These are phyloP conservation scores for Hyaloperonospora brassicae DNA, from an alignment of 352 stramenopile genomes.

Conservation along the genomic window DNA sequence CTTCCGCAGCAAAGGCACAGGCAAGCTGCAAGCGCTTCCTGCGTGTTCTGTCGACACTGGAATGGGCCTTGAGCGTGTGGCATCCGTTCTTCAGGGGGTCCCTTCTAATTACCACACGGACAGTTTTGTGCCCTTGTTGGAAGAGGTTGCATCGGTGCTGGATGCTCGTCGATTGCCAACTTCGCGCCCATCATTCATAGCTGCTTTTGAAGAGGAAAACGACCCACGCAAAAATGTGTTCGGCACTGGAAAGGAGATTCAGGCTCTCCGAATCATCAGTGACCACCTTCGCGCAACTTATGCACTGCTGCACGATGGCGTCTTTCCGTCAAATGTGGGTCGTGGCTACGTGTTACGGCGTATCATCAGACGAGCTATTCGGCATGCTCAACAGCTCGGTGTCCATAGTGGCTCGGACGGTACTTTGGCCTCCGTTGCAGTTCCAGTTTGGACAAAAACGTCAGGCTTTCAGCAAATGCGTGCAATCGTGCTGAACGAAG, in stretches of 20 bases:
- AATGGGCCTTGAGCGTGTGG: slow-evolving; percentile 95
- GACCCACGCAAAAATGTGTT: slow-evolving; percentile 38
- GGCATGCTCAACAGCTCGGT: slow-evolving; percentile 53
- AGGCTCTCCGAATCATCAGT: slow-evolving; percentile 84
- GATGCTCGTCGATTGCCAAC: slow-evolving; percentile 21
- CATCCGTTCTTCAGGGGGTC: slow-evolving; percentile 91
- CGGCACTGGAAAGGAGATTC: slow-evolving; percentile 43
- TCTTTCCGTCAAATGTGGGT: slow-evolving; percentile 92
- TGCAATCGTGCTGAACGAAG: slow-evolving; percentile 61
- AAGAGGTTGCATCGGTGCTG: slow-evolving; percentile 25
- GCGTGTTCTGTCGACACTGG: slow-evolving; percentile 93
- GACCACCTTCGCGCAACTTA: slow-evolving; percentile 95
- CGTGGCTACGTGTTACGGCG: slow-evolving; percentile 94
- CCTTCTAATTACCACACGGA: slow-evolving; percentile 97
- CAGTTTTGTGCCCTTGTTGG: slow-evolving; percentile 89
- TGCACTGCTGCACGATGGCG: slow-evolving; percentile 89
- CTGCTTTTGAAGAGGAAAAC: slow-evolving; percentile 37
- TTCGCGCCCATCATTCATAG: slow-evolving; percentile 26
- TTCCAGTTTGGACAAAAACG: slow-evolving; percentile 36
- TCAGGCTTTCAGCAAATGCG: slow-evolving; percentile 50
- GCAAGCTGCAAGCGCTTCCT: slow-evolving; percentile 75
- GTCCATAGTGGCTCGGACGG: slow-evolving; percentile 30
- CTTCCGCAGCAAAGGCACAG: slow-evolving; percentile 81
- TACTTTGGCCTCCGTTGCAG: slow-evolving; percentile 37
- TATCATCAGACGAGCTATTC: slow-evolving; percentile 88